A percentile compares a stretch with the other conserved stretches of the same genome.
Conservation (phyloP, 1,284 basidiomycete species). For the Boletus mariae region DNA sequence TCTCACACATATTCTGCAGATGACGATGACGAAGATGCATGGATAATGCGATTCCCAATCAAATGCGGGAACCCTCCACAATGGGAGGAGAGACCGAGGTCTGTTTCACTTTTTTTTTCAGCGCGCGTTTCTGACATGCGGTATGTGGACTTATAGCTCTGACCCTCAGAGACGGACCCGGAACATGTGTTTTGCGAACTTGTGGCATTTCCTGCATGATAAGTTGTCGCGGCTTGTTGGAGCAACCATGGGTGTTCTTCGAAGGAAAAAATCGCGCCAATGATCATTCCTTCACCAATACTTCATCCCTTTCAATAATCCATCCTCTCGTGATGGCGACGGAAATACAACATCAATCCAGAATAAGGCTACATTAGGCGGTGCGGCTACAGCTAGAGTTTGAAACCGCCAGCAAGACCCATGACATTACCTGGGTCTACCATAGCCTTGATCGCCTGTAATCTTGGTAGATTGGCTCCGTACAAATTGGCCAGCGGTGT, state of each 20-base stretch:
- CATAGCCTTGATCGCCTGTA: slow-evolving; percentile 37
- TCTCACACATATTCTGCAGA: slow-evolving; percentile 42
- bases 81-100: slow-evolving; percentile 11
- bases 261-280: slow-evolving; percentile 5
- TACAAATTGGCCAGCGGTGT: slow-evolving; percentile 45
- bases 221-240: slow-evolving; percentile 10
- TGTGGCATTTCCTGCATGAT: slow-evolving; percentile 15
- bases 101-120: background rate
- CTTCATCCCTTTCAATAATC: background rate
- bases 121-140: background rate
- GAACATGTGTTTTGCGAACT: slow-evolving; percentile 16
- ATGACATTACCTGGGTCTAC: slow-evolving; percentile 51
- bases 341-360: no score
- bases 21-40: slow-evolving; percentile 83
- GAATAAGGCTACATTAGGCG: background rate
- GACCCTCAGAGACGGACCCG: background rate
- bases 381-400: background rate
- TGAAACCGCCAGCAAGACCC: background rate
- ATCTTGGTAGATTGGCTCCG: slow-evolving; percentile 39
- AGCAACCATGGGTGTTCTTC: slow-evolving; percentile 16
- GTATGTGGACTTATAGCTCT: slow-evolving; percentile 1
- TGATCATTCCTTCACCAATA: slow-evolving; percentile 5
- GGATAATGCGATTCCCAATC: slow-evolving; percentile 67
- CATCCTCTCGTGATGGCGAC: background rate
- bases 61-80: slow-evolving; percentile 26